Evolutionary conservation across 208 protist species (phyloP).

Genomic region (Trichomonas tenax): DNA sequence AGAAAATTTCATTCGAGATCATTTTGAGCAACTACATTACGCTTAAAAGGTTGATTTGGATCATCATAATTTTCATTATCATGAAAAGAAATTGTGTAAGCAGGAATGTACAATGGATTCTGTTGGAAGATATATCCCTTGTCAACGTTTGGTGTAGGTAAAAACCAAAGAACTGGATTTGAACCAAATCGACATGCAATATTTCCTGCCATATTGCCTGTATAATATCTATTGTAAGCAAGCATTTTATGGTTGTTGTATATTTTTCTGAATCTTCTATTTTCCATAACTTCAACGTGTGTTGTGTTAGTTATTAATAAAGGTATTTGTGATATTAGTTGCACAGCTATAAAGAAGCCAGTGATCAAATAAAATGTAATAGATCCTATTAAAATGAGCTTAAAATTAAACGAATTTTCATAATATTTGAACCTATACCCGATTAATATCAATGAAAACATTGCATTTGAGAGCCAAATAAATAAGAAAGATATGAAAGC

Average conservation of each 20-base stretch:
- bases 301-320: not conserved
- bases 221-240: not conserved
- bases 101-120: not conserved
- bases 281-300: not conserved
- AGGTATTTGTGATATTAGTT: not conserved
- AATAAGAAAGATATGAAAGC: not conserved
- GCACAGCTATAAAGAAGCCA: not conserved
- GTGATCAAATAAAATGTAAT: not conserved
- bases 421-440: not conserved
- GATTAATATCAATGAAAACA: not conserved
- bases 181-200: not conserved
- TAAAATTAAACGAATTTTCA: not conserved
- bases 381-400: not conserved
- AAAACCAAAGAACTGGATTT: not conserved
- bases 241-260: not conserved
- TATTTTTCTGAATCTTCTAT: not conserved
- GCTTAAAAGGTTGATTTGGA: not conserved
- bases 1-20: too few species aligned
- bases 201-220: not conserved
- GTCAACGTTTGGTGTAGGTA: not conserved
- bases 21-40: not conserved
- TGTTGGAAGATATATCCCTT: not conserved
- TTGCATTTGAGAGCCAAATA: not conserved
- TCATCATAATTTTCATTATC: not conserved
- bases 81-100: not conserved